Evolutionary conservation across 1,284 basidiomycete species (phyloP), one percentile per base, ranked within the genome.

Genomic region (Leccinum pallidistipes): DNA sequence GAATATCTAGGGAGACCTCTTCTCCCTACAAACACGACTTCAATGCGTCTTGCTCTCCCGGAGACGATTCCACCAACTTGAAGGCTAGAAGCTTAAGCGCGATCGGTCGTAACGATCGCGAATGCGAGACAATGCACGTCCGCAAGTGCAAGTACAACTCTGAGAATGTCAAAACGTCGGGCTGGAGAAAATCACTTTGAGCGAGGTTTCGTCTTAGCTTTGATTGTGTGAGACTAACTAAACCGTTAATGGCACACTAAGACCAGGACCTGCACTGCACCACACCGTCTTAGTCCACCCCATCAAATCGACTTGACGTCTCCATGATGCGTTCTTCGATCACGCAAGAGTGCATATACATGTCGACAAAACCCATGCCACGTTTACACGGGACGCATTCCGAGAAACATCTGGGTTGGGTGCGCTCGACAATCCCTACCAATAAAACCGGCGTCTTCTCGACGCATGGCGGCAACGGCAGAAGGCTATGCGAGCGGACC

Each of bases 11-110:
- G 1, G 88, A 77, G 0, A 91, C 84, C 61, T 90, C 83, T 70
- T 96, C 94, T 1, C 88, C 87, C 56, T 87, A 83, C 6, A 92
- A 70, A 69, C 89, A 90, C 21, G 83, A 81, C 62, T 84, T 82
- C 59, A 92, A 73, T 1, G 89, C 79, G 34, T 88, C 86, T 29
- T 83, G 79, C 21, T 86, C 80, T 29, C 77, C 79, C 2, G 77
- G 66, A 4, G 78, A 69, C 0, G 75, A 69, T 21, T 76, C 65
- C 3, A 87, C 74, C 8, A 83, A 66, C 5, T 77, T 76, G 5
- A 71, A 76, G n/a, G 77, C 73, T 8, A 92, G 79, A 1, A 92
- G 74, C 18, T 82, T 80, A 3, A 92, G 77, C 0, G 80, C 77
- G 36, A 78, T 77, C 2, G 88, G 76, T 21, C 91, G 83, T 12